Conservation (phyloP, 2,329 filamentous ascomycete genomes). For the Tolypocladium ovalisporum region DNA sequence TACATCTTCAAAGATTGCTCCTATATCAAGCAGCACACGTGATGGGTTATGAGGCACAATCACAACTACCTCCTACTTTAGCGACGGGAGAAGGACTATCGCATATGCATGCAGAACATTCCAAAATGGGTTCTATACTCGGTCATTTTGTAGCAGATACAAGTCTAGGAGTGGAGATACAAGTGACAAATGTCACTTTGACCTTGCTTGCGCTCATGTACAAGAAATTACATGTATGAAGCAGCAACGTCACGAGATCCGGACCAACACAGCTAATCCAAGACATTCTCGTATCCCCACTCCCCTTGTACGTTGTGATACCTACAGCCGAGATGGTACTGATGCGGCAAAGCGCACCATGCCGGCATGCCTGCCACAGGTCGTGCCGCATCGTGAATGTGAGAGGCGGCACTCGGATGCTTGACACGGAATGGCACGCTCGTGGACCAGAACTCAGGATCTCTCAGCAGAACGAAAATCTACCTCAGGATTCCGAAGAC, state of each 20-base stretch:
- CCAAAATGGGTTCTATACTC: not conserved
- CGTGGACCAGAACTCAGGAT: too few species aligned
- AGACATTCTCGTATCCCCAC: not conserved
- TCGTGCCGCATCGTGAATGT: not conserved
- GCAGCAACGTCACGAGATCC: not conserved
- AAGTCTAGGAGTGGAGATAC: not conserved
- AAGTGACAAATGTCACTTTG: not conserved
- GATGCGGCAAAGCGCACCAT: not conserved
- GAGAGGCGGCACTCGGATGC: not conserved
- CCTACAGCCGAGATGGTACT: too few species aligned
- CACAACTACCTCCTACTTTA: too few species aligned
- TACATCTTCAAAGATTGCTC: too few species aligned
- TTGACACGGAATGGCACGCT: not conserved
- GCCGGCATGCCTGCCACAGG: not conserved
- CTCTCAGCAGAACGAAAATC: too few species aligned
- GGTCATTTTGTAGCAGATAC: not conserved
- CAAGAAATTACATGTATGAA: too few species aligned
- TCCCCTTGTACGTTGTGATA: not conserved
- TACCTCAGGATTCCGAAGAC: too few species aligned
- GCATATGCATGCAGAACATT: not conserved
- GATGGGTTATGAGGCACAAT: not conserved
- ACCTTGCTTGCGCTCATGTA: not conserved
- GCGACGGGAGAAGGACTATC: too few species aligned
- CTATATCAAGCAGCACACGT: not conserved
- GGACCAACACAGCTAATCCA: not conserved